These are phyloP conservation scores for Mycena galericulata DNA, from an alignment of 768 basidiomycete genomes.

Conservation along the genomic window DNA sequence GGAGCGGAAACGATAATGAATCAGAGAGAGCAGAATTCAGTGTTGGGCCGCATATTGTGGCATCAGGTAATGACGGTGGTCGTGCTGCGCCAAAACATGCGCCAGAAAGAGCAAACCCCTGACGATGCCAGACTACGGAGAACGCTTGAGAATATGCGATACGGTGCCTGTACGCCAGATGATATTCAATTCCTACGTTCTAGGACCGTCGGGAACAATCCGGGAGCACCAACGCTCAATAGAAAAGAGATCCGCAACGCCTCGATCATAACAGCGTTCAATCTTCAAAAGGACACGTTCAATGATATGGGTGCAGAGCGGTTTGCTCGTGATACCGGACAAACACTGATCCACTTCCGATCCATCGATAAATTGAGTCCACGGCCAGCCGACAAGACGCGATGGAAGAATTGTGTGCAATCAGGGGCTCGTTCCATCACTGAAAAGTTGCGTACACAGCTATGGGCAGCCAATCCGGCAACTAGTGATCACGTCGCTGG, in stretches of 20 bases:
- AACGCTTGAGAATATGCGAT: slow-evolving; percentile 51
- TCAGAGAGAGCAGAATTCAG: slow-evolving; percentile 28
- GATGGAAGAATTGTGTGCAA: background rate
- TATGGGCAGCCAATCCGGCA: too few species aligned
- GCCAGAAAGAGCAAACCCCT: slow-evolving; percentile 32
- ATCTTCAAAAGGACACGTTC: background rate
- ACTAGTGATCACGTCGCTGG: slow-evolving; percentile 38
- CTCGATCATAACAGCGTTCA: background rate
- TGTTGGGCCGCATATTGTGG: slow-evolving; percentile 44
- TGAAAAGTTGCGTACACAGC: too few species aligned
- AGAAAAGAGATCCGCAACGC: too few species aligned
- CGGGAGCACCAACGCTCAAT: background rate
- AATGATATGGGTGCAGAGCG: background rate
- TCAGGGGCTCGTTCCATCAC: too few species aligned
- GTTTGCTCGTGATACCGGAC: background rate
- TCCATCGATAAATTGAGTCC: background rate
- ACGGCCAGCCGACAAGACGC: background rate
- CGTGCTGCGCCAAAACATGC: slow-evolving; percentile 49
- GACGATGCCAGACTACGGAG: slow-evolving; percentile 32
- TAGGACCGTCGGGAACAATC: background rate
- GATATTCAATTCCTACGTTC: slow-evolving; percentile 41
- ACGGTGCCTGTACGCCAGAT: slow-evolving; percentile 49
- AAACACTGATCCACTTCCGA: background rate
- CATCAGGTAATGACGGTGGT: slow-evolving; percentile 41
- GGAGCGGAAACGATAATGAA: background rate